Percentiles rank a stretch among this genome's conserved stretches.
These are phyloP conservation scores for Talaromyces atroroseus DNA, from an alignment of 2,329 filamentous ascomycete species.

Conservation along the genomic window DNA sequence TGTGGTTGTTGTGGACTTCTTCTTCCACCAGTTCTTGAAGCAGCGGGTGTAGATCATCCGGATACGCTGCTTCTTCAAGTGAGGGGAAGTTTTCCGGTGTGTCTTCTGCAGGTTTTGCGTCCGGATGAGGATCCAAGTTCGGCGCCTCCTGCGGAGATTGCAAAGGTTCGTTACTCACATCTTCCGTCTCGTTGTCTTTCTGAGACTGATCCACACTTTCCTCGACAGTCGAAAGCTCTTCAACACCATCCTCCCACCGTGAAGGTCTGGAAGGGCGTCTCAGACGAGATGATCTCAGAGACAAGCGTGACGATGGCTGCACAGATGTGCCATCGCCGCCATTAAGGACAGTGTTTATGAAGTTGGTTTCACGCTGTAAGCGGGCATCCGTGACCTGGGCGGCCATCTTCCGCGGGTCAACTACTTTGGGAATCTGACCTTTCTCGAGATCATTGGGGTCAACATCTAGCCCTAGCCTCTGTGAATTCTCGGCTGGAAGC, in stretches of 20 bases:
- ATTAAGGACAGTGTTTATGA: constrained; percentile 30
- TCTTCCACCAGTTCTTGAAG: constrained; percentile 41
- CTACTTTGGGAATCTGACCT: constrained; percentile 35
- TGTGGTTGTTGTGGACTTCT: constrained; percentile 46
- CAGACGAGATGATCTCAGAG: constrained; percentile 18
- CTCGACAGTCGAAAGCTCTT: constrained; percentile 21
- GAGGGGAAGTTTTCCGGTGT: constrained; percentile 16
- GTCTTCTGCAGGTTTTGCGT: constrained; percentile 11
- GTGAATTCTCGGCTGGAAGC: constrained; percentile 28
- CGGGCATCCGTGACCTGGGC: constrained; percentile 43
- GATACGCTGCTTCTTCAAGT: constrained; percentile 29
- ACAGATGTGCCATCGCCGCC: constrained; percentile 23
- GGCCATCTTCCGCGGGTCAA: constrained; percentile 36
- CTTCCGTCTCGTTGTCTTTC: constrained; percentile 11
- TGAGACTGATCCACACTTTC: constrained; percentile 19
- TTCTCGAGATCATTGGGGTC: constrained; percentile 41
- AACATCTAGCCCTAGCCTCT: constrained; percentile 30
- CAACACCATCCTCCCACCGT: constrained; percentile 13
- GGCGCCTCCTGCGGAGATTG: constrained; percentile 18
- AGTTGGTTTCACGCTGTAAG: constrained; percentile 36
- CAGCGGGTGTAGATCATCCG: constrained; percentile 42
- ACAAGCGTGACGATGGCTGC: constrained; percentile 16
- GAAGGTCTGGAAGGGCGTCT: constrained; percentile 18
- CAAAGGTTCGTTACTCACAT: constrained; percentile 19
- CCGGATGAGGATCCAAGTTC: constrained; percentile 12